Base-by-base conservation (phyloP, 352 stramenopile species). In the Phytophthora vignae region DNA sequence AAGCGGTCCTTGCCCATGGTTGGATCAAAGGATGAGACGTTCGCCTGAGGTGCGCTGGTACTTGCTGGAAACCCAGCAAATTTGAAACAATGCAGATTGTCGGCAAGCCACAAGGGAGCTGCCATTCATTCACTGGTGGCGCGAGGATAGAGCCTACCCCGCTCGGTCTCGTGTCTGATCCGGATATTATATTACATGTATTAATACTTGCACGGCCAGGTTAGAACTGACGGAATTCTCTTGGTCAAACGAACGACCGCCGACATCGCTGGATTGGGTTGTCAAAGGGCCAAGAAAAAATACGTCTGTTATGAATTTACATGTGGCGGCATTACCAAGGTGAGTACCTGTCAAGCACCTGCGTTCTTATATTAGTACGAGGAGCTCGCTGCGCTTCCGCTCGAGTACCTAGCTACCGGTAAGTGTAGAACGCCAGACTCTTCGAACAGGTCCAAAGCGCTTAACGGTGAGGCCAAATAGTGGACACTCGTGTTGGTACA, bases 1-100 rank as follows among this genome's bases (percentile, higher is more conserved):
- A 81, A 81, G 21, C 74, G 67, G 14, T 78, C 60, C 14, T 73
- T 78, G 22, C 70, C 66, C 74, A 81, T 81, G 9, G 8, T 53
- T 27, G 17, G 46, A 29, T 29, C 27, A 7, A 29, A 29, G 27
- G 27, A 29, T 29, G 27, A 29, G 27, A 29, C 4, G 27, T 29
- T 29, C 27, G 27, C 2, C 27, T 29, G 19, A 22, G 46, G 19
- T 27, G 22, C 8, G n/a, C 27, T 4, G 27, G 56, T 56, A 66
- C 31, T 56, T 65, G 64, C 64, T 71, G 64, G n/a, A 21, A 27
- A 48, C 1, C 36, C 48, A 71, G 64, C 64, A 71, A 60, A 66
- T 60, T 56, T 22, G 5, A 21, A 2, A 49, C 27, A 33, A 36
- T 6, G 36, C n/a, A 46, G n/a, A 21, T 12, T 2, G 10, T 9